Evolutionary conservation across 2,329 filamentous ascomycete genomes (phyloP), one percentile per base, ranked within the genome.

Genomic region (Ambrosiella xylebori): DNA sequence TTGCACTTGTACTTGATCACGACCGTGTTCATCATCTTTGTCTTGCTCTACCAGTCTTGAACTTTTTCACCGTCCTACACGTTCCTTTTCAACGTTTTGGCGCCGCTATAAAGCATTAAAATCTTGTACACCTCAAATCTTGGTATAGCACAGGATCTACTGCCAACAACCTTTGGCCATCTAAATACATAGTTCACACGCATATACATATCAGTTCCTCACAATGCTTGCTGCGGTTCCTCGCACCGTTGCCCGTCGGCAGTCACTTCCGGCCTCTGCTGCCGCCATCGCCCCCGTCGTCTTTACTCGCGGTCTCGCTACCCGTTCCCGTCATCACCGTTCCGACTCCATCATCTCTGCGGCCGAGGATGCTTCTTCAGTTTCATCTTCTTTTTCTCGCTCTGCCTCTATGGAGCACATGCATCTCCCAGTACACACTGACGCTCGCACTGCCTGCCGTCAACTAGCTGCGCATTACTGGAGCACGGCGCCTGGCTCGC

Each of bases 381-480:
- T 56, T 36, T 54, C 55, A 6, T 44, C 47, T 36, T 59, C 58
- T 11, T 59, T 53, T 53, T 38, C 50, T 8, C 54, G 40, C 35
- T 40, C 52, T 55, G 51, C 54, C 3, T 58, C 59, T 49, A 44
- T 56, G 19, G 59, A 61, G 39, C 56, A 61, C 17, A 57, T 61
- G 52, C 59, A 61, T n/a, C 55, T 58, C 44, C 59, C 59, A 13
- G 59, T 61, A n/a, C 38, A 57, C 52, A 56, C 44, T 15, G 59
- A 61, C 39, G 40, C 53, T 38, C 59, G 56, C 11, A 47, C 45
- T n/a, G 59, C 59, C 35, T 61, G 59, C 38, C 59, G 59, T 39
- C 59, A 61, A 35, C 57, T 61, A 9, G 59, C 59, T n/a, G 59
- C 56, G 39, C 59, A 61, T 40, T 61, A 61, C 59, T 61, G 59